Evolutionary conservation across 2,329 filamentous ascomycete genomes (phyloP), one percentile per base, ranked within the genome.

Genomic region (Ceratocystis ficicola): DNA sequence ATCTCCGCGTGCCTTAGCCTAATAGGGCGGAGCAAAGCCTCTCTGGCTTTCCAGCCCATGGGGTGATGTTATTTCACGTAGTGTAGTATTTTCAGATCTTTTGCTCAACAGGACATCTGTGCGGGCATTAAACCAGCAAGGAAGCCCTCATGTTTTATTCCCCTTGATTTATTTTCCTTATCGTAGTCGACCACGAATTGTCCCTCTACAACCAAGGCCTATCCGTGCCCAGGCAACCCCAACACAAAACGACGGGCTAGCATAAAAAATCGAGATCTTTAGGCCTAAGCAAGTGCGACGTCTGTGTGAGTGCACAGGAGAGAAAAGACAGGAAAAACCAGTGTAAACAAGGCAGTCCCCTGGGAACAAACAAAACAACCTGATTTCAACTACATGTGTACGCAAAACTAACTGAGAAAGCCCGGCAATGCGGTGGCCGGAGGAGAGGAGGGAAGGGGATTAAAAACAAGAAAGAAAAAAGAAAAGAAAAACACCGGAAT

Each of bases 61-160:
- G 48, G 48, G 48, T 50, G 48, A 50, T 57, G 5, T 28, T 30
- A 17, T 30, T 57, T 30, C 1, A 12, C n/a, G 15, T 57, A 10
- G 28, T 32, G 52, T 57, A 57, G 22, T n/a, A 57, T 57, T 57
- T 57, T 57, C 52, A 57, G 52, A 57, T 57, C 52, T 57, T 57
- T 57, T 57, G 52, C 12, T 32, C 12, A 57, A 57, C 36, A 41
- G 36, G 36, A 41, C 22, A 57, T 57, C 52, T 57, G 52, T 57
- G 52, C 52, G 52, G 36, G 52, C 52, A 30, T 57, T 30, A 57
- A 12, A 30, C n/a, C 52, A 57, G n/a, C 22, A 17, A 5, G 52
- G 10, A 22, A 15, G 17, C 12, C 17, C 15, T 57, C 25, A 30
- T 32, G 22, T 12, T 55, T 30, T 55, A 55, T 22, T 20, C 22